Conservation (phyloP, 306 rosid genomes). For the Psophocarpus tetragonolobus region DNA sequence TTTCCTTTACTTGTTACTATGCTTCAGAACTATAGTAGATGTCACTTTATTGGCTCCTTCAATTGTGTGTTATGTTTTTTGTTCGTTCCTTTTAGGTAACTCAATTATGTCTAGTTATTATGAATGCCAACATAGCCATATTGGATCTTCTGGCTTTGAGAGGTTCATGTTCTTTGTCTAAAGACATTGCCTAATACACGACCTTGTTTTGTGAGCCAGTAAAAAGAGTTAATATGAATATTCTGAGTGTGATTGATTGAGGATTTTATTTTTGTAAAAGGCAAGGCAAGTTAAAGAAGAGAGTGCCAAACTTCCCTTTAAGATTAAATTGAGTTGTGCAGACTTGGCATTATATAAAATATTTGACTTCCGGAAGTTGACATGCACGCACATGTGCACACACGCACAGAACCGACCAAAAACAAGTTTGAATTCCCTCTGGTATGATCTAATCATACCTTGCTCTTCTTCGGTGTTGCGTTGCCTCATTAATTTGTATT, state of each 20-base stretch:
- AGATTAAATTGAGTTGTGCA: not conserved
- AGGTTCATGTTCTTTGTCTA: too few relatives aligned
- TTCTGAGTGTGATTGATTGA: not conserved
- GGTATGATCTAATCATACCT: constrained; percentile 7
- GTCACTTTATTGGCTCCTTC: not conserved
- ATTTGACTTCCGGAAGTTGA: not conserved
- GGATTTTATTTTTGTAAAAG: not conserved
- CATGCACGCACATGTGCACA: not conserved
- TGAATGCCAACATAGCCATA: constrained; percentile 14
- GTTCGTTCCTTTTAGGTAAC: too few relatives aligned
- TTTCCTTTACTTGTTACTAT: not conserved
- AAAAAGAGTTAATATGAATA: not conserved
- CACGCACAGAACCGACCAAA: not conserved
- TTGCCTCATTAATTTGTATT: not conserved
- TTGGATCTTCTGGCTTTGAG: constrained; percentile 18
- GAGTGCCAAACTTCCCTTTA: constrained; percentile 10
- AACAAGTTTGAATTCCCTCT: not conserved
- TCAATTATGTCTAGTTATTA: too few relatives aligned
- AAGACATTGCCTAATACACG: too few relatives aligned
- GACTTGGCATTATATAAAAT: too few relatives aligned
- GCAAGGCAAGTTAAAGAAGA: not conserved
- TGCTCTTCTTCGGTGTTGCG: constrained; percentile 5
- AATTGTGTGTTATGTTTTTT: not conserved
- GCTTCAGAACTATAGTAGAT: not conserved
- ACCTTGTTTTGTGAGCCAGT: not conserved